Conservation (phyloP, 2,329 filamentous ascomycete species). For the Fusarium nisikadoi region DNA sequence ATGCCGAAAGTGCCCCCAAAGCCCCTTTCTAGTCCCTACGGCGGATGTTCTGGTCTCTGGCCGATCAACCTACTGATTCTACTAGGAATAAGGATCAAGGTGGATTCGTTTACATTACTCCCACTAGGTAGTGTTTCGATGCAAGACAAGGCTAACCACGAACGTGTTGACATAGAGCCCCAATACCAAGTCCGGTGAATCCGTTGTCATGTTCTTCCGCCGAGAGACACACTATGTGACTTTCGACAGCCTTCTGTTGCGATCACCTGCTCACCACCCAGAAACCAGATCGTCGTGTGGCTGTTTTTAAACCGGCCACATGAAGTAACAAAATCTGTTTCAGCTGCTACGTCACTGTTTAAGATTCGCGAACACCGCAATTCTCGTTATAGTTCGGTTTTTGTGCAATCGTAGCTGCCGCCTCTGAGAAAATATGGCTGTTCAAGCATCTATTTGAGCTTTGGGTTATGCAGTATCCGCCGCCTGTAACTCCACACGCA, state of each 20-base stretch:
- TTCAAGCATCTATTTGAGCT: background rate
- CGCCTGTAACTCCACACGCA: background rate
- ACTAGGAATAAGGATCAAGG: background rate
- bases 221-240: constrained; percentile 6
- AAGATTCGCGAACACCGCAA: background rate
- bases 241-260: background rate
- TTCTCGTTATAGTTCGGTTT: background rate
- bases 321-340: background rate
- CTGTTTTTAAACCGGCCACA: background rate
- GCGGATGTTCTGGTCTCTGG: background rate
- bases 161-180: background rate
- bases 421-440: background rate
- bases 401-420: background rate
- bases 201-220: background rate
- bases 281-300: background rate
- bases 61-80: background rate
- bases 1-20: constrained; percentile 10
- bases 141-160: constrained; percentile 33
- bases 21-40: background rate
- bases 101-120: background rate
- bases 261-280: background rate
- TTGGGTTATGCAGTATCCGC: background rate
- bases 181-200: constrained; percentile 1
- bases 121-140: constrained; percentile 22
- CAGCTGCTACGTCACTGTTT: constrained; percentile 2